These are phyloP conservation scores for Penicillium nordicum DNA, from an alignment of 2,329 filamentous ascomycete species.

Conservation along the genomic window DNA sequence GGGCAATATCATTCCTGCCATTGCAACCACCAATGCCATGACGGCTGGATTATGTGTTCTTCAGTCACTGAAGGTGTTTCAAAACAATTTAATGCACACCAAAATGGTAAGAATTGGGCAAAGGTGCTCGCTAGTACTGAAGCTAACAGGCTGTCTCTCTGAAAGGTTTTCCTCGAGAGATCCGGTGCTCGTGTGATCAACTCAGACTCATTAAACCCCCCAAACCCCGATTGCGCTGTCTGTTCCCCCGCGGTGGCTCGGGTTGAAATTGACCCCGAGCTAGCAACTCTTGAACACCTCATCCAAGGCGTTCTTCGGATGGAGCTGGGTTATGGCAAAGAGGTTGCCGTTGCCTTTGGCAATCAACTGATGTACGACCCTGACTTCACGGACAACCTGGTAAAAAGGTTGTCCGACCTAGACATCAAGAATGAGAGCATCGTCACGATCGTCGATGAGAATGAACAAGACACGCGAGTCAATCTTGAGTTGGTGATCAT, in stretches of 20 bases:
- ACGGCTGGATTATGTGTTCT: conserved; percentile 89
- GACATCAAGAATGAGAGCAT: conserved; percentile 71
- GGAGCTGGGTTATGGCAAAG: conserved; percentile 73
- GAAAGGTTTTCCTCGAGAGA: conserved; percentile 71
- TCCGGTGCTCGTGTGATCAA: conserved; percentile 58
- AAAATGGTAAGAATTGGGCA: conserved; percentile 60
- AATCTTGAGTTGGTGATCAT: conserved; percentile 67
- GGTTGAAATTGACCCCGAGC: conserved; percentile 64
- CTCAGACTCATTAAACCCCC: conserved; percentile 54
- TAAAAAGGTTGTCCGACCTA: conserved; percentile 73
- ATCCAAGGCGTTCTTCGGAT: conserved; percentile 69
- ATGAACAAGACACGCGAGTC: conserved; percentile 61
- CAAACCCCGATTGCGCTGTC: conserved; percentile 78
- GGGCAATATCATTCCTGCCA: conserved; percentile 97
- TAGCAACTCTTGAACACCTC: conserved; percentile 73
- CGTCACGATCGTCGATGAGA: conserved; percentile 78
- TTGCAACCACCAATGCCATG: conserved; percentile 96
- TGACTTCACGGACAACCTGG: conserved; percentile 81
- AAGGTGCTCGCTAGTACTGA: not conserved
- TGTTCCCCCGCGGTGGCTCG: conserved; percentile 72
- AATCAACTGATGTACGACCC: conserved; percentile 80
- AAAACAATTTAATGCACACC: conserved; percentile 64
- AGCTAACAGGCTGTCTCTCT: not conserved
- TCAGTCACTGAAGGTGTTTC: conserved; percentile 86
- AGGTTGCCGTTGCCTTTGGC: conserved; percentile 74